These are phyloP conservation scores for Fusarium penzigii DNA, from an alignment of 2,329 filamentous ascomycete genomes.

Conservation along the genomic window DNA sequence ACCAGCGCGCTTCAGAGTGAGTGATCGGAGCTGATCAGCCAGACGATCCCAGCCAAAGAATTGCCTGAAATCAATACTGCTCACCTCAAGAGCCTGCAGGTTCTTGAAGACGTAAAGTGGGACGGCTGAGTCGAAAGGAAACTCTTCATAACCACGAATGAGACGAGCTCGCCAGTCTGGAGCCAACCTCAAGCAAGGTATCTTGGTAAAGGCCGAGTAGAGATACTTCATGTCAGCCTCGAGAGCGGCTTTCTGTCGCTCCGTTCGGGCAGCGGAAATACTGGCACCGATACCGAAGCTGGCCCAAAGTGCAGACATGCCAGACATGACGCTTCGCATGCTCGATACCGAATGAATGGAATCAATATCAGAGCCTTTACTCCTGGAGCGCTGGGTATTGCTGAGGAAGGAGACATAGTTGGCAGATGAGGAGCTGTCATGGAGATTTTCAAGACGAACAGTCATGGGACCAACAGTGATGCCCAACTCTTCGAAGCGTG, in stretches of 20 bases:
- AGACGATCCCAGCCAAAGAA: slow-evolving; percentile 97
- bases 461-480: slow-evolving; percentile 96
- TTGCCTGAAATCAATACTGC: slow-evolving; percentile 92
- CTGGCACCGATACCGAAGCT: slow-evolving; percentile 80
- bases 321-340: slow-evolving; percentile 95
- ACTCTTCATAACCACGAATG: slow-evolving; percentile 94
- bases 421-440: slow-evolving; percentile 80
- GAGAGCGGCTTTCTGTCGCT: slow-evolving; percentile 84
- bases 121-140: slow-evolving; percentile 95
- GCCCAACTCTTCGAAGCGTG: slow-evolving; percentile 88
- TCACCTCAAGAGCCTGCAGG: slow-evolving; percentile 87
- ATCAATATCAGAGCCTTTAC: slow-evolving; percentile 77
- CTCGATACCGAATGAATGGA: slow-evolving; percentile 96
- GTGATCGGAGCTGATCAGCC: slow-evolving; percentile 85
- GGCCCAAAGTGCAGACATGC: slow-evolving; percentile 92
- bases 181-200: slow-evolving; percentile 84
- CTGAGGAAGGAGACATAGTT: slow-evolving; percentile 97
- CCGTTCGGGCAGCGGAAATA: slow-evolving; percentile 77
- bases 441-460: slow-evolving; percentile 89
- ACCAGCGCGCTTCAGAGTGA: slow-evolving; percentile 84
- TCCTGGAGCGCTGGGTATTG: slow-evolving; percentile 74
- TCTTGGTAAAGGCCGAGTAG: slow-evolving; percentile 98
- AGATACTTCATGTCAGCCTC: slow-evolving; percentile 91
- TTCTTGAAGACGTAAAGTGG: slow-evolving; percentile 98
- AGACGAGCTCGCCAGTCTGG: slow-evolving; percentile 91